Conservation (phyloP, 2,329 filamentous ascomycete species). For the Aureobasidium sp. region DNA sequence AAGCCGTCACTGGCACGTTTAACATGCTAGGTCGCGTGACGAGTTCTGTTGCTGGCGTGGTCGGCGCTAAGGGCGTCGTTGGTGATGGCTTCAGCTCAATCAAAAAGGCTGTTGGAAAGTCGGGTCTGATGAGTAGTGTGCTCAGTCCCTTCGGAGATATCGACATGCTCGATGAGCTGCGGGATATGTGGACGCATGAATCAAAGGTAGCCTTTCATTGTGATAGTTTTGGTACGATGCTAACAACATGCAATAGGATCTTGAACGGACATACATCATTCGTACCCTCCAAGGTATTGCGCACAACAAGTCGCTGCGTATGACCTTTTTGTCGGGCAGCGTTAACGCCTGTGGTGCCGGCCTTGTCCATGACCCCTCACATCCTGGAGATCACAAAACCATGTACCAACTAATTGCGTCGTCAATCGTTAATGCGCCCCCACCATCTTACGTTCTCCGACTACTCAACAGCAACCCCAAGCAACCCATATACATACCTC, state of each 20-base stretch:
- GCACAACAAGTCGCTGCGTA: slow-evolving; percentile 88
- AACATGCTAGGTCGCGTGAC: slow-evolving; percentile 94
- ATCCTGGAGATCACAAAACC: slow-evolving; percentile 91
- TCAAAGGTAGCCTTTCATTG: slow-evolving; percentile 57
- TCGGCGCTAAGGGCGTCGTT: slow-evolving; percentile 89
- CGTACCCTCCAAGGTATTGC: slow-evolving; percentile 91
- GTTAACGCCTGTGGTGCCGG: slow-evolving; percentile 90
- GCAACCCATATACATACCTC: slow-evolving; percentile 81
- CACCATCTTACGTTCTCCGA: slow-evolving; percentile 78
- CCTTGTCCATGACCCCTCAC: slow-evolving; percentile 85
- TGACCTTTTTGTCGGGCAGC: slow-evolving; percentile 92
- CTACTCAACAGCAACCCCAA: slow-evolving; percentile 77
- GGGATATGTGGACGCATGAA: slow-evolving; percentile 97
- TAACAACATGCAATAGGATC: slow-evolving; percentile 50
- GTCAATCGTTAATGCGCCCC: slow-evolving; percentile 83
- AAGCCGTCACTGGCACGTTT: slow-evolving; percentile 91
- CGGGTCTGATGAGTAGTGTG: slow-evolving; percentile 89
- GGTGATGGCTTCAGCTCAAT: slow-evolving; percentile 88
- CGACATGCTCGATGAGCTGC: slow-evolving; percentile 85
- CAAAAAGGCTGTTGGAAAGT: slow-evolving; percentile 94
- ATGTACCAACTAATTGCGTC: slow-evolving; percentile 99
- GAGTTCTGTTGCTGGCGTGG: slow-evolving; percentile 87
- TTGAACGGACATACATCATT: slow-evolving; percentile 93
- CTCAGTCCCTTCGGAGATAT: slow-evolving; percentile 95
- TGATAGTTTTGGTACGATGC: background rate